Base-by-base conservation (phyloP, 352 stramenopile genomes). In the Pythium oligandrum region DNA sequence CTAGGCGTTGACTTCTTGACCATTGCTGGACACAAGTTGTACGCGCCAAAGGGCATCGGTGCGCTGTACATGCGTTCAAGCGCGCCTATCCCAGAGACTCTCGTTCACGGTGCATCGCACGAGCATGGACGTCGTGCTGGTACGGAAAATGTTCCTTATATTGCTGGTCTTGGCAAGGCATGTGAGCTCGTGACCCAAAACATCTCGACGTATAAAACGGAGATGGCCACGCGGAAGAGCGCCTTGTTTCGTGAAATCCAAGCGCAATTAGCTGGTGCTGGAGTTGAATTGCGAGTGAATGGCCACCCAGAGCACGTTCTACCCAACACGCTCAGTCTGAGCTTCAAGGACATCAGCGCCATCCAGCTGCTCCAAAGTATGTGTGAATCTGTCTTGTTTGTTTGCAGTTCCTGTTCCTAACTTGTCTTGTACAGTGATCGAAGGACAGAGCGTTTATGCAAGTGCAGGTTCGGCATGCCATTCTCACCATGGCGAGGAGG, bases 11-110 rank as follows among this genome's bases (percentile, higher is more conserved):
- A 99, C 59, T 88, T 98, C 68, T 69, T 99, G 30, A 98, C 95
- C 0, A 65, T 99, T 37, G 96, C 98, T 0, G 97, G 96, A 4
- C 97, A 99, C 71, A 99, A 99, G 69, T 83, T 99, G 53, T 98
- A 98, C 53, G 96, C 93, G 4, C 96, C 97, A 4, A 99, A 99
- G 57, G 85, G 86, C 11, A 71, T 95, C 40, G 85, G 85, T 9
- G 83, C 82, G 10, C 75, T 96, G 10, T 93, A 89, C 59, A 77
- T 93, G 53, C 77, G 78, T 40, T 17, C 52, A 40, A 60, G 59
- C 47, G 77, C 83, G 8, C 61, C 57, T 3, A 33, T 57, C 1
- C 71, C 78, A 3, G 55, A 75, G 10, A 71, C 89, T 55, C 69
- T 98, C 9, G 85, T 98, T 51, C 93, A 97, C 63, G 95, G 95